Conservation (phyloP, 352 stramenopile species). For the Pilasporangium apinafurcum region DNA sequence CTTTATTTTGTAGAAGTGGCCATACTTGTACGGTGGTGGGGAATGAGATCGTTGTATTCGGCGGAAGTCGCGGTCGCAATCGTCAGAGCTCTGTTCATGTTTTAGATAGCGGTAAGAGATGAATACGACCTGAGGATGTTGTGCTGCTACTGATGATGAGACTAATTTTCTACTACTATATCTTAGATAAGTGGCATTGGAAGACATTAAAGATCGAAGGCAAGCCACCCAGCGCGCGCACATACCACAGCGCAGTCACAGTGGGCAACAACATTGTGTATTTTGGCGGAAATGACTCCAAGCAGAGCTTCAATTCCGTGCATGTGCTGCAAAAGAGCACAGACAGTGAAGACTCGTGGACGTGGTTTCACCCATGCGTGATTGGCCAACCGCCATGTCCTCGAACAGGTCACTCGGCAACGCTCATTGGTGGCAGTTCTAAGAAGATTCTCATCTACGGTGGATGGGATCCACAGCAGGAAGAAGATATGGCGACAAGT, state of each 20-base stretch:
- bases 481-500: constrained; percentile 26
- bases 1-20: constrained; percentile 28
- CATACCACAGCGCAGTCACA: constrained; percentile 86
- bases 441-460: constrained; percentile 91
- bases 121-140: neutral
- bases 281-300: constrained; percentile 92
- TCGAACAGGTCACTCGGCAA: constrained; percentile 88
- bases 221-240: constrained; percentile 81
- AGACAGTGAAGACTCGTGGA: constrained; percentile 37
- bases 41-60: constrained; percentile 77
- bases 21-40: constrained; percentile 73
- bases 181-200: constrained; percentile 90
- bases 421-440: constrained; percentile 73
- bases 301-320: constrained; percentile 88
- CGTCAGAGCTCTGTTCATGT: constrained; percentile 73
- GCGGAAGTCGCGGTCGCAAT: constrained; percentile 59
- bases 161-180: too few species aligned
- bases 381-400: constrained; percentile 62
- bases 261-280: constrained; percentile 76
- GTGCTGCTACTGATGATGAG: neutral
- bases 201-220: constrained; percentile 81
- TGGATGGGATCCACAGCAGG: constrained; percentile 89
- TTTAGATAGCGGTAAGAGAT: constrained; percentile 49
- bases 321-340: constrained; percentile 81
- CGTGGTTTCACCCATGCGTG: constrained; percentile 85